Conservation (phyloP, 352 stramenopile species). For the Phytophthora palmivora region DNA sequence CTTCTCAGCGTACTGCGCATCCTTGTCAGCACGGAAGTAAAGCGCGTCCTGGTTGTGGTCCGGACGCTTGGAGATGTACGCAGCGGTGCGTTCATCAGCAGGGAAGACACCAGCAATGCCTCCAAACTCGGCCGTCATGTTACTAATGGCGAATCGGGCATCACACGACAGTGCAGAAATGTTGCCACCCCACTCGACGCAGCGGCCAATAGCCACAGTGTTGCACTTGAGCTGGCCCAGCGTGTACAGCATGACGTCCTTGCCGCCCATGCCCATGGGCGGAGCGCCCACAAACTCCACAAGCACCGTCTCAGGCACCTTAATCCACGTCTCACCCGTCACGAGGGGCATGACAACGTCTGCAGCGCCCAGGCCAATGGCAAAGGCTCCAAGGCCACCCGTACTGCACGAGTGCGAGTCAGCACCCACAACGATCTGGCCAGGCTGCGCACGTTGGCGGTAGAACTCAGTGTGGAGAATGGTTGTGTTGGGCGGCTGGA, state of each 20-base stretch:
- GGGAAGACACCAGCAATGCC: constrained; percentile 88
- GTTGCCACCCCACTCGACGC: constrained; percentile 85
- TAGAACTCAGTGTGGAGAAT: constrained; percentile 91
- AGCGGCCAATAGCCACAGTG: constrained; percentile 81
- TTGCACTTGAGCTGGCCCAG: constrained; percentile 88
- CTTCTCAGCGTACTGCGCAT: constrained; percentile 76
- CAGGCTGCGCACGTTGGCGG: constrained; percentile 81
- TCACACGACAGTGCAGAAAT: constrained; percentile 80
- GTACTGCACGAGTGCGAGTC: constrained; percentile 86
- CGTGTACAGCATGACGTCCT: constrained; percentile 90
- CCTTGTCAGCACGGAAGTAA: constrained; percentile 82
- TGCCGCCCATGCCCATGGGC: constrained; percentile 78
- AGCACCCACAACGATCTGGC: constrained; percentile 85
- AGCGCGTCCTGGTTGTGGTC: constrained; percentile 83
- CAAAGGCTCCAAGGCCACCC: constrained; percentile 79
- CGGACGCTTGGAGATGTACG: constrained; percentile 77
- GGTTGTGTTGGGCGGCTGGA: constrained; percentile 86
- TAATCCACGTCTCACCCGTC: constrained; percentile 89
- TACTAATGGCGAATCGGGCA: constrained; percentile 83
- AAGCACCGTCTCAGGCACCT: constrained; percentile 88
- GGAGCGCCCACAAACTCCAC: constrained; percentile 81
- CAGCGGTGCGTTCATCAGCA: constrained; percentile 74
- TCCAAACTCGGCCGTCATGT: constrained; percentile 90
- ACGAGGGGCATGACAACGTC: constrained; percentile 89
- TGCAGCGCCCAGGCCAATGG: constrained; percentile 75